A percentile compares a stretch with the other conserved stretches of the same genome.
phyloP scores from a whole-genome alignment of 257 asterid species.

The Parsonsia alboflavescens region DNA sequence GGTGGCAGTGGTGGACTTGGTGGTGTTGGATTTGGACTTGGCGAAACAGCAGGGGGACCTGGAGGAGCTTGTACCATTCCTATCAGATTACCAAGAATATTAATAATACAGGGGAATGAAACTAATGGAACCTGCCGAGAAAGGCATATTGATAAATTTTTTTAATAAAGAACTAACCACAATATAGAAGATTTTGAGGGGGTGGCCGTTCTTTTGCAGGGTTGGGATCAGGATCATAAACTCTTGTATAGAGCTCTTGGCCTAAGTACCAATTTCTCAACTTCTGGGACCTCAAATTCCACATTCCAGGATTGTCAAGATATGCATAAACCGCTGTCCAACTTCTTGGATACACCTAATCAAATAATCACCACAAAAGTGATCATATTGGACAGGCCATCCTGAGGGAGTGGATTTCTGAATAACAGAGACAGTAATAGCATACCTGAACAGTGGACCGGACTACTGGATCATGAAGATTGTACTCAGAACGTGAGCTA shows the following conservation, averaged over 20 bases:
- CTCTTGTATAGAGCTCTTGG: conserved; percentile 73
- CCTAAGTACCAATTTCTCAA: conserved; percentile 54
- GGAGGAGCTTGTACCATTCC: conserved; percentile 39
- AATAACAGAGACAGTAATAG: too few species aligned
- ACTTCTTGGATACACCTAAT: conserved; percentile 61
- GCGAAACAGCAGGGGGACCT: conserved; percentile 26
- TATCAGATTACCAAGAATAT: background rate
- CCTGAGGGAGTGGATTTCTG: too few species aligned
- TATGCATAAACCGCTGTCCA: conserved; percentile 65
- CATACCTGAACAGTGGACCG: conserved; percentile 61
- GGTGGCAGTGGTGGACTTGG: conserved; percentile 24
- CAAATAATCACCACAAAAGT: background rate
- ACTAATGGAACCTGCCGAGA: background rate
- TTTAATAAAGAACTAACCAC: conserved; percentile 38
- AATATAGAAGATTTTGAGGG: conserved; percentile 49
- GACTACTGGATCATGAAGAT: conserved; percentile 46
- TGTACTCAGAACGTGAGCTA: conserved; percentile 28
- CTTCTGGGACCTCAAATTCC: conserved; percentile 75
- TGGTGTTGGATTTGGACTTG: conserved; percentile 13
- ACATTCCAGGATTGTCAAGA: conserved; percentile 80
- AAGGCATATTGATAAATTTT: background rate
- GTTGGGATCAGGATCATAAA: conserved; percentile 50
- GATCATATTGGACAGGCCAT: too few species aligned
- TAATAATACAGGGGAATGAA: too few species aligned
- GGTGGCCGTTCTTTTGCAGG: conserved; percentile 48